Evolutionary conservation across 192 early-diverging fungal species (phyloP), one percentile per base, ranked within the genome.

Genomic region (Lobosporangium transversale): DNA sequence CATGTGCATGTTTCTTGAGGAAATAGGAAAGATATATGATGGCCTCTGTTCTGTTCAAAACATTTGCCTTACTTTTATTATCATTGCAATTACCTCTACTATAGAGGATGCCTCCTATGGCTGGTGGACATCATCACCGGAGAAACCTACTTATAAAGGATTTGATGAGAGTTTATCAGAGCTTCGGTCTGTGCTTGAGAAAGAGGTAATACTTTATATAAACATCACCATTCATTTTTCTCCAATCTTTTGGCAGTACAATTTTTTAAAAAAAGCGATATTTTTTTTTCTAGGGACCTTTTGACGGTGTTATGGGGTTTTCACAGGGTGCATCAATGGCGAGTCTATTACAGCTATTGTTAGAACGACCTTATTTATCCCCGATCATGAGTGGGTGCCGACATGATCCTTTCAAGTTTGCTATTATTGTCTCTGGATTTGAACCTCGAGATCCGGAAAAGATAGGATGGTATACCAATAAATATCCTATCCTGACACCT

Each of bases 221-320:
- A 24, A 2, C 12, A 27, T 21, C 11, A 32, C 27, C 26, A 44
- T 44, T 56, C 26, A 20, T 36, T 24, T 37, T 26, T 27, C 24
- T 1, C 1, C 31, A 7, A 31, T 29, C 27, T 29, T 53, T 15
- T 40, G 37, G 37, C 37, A 10, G 37, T 40, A 18, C 33, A 44
- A 32, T 42, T n/a, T n/a, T n/a, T n/a, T n/a, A n/a, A n/a, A n/a
- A n/a, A n/a, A n/a, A n/a, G n/a, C n/a, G n/a, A n/a, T n/a, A n/a
- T n/a, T n/a, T n/a, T n/a, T n/a, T n/a, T n/a, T 18, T 9, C 27
- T 37, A 83, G 83, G 85, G 85, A 29, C 85, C 85, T 15, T 87
- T 87, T 53, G 85, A 87, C 50, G 85, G 81, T 14, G 64, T 87
- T 1, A 79, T 87, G 70, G 85, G 85, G 21, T 87, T 87, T 62